Evolutionary conservation across 345 rosid species (phyloP), one percentile per base, ranked within the genome.

Genomic region (Gossypium australe): DNA sequence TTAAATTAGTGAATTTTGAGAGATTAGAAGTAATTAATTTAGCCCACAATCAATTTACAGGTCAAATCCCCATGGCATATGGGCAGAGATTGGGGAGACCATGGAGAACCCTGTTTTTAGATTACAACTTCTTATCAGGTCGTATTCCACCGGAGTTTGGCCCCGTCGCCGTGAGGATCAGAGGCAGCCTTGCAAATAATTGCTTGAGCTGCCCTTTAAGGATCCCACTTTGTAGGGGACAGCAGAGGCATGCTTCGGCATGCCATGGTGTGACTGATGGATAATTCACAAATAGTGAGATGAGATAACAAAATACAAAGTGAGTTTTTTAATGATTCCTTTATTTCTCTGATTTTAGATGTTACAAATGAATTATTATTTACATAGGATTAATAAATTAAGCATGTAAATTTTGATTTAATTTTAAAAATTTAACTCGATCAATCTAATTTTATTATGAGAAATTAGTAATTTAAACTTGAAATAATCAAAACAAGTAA

Each of bases 171-270:
- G 18, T 16, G 27, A 78, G 51, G 76, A 78, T 79, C 24, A 83
- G 65, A 83, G 89, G 89, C 58, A 89, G 81, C 75, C 84, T 89
- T 75, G 86, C 87, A 3, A 83, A 72, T 63, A 89, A 88, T 75
- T 86, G 92, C 77, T 78, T 81, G 25, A 80, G 65, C 43, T 88
- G 90, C 61, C 86, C 87, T 0, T 17, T 7, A 64, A 77, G 71
- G 44, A 66, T 81, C 71, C 25, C 70, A n/a, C 66, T 85, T 63
- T 89, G 92, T 79, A 72, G 72, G 47, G 90, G 87, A 71, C 63
- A 77, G 59, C 92, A 88, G 72, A 83, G 83, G 77, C 79, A 87
- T 11, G 71, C 69, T 71, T 70, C 86, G 25, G 86, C 83, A 34
- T 86, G 92, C 64, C 68, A 78, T 10, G 78, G 82, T 70, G 2